A percentile compares a stretch with the other conserved stretches of the same genome.
Evolutionary conservation across 129 eudicot species (phyloP).

Genomic region (Pulicaria dysenterica): DNA sequence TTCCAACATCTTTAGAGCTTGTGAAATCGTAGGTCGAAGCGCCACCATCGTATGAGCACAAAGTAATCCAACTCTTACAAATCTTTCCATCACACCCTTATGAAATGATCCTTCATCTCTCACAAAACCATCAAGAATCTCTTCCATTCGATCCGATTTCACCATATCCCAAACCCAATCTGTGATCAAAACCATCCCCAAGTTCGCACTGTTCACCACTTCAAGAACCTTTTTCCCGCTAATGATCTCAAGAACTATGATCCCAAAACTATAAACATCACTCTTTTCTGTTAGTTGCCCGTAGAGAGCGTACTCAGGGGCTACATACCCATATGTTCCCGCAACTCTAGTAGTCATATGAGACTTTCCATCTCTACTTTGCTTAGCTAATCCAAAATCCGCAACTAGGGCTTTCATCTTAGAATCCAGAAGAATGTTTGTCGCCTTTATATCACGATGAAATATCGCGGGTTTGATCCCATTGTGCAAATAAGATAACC

Average conservation of each 20-base stretch:
- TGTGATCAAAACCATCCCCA: slow-evolving; percentile 52
- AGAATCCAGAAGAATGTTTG: slow-evolving; percentile 64
- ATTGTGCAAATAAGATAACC: slow-evolving; percentile 71
- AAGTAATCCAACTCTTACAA: slow-evolving; percentile 66
- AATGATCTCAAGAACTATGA: slow-evolving; percentile 70
- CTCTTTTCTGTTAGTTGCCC: slow-evolving; percentile 81
- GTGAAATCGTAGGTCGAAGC: slow-evolving; percentile 69
- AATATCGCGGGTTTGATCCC: slow-evolving; percentile 79
- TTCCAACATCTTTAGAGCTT: slow-evolving; percentile 83
- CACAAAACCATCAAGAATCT: slow-evolving; percentile 45
- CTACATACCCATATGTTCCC: slow-evolving; percentile 82
- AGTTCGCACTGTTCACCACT: slow-evolving; percentile 34
- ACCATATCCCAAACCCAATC: slow-evolving; percentile 79
- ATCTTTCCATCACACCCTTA: slow-evolving; percentile 63
- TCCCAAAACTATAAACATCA: slow-evolving; percentile 81
- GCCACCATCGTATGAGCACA: slow-evolving; percentile 89
- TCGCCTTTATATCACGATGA: slow-evolving; percentile 79
- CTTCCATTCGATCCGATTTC: slow-evolving; percentile 45
- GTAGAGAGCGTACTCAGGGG: slow-evolving; percentile 84
- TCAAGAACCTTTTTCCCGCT: slow-evolving; percentile 71
- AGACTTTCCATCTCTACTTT: slow-evolving; percentile 62
- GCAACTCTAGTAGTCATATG: slow-evolving; percentile 68
- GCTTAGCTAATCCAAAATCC: slow-evolving; percentile 85
- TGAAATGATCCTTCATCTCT: slow-evolving; percentile 51
- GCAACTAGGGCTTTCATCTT: slow-evolving; percentile 82